Evolutionary conservation across 75 land plant genomes (phyloP).

Genomic region (Isoetes taiwanensis): DNA sequence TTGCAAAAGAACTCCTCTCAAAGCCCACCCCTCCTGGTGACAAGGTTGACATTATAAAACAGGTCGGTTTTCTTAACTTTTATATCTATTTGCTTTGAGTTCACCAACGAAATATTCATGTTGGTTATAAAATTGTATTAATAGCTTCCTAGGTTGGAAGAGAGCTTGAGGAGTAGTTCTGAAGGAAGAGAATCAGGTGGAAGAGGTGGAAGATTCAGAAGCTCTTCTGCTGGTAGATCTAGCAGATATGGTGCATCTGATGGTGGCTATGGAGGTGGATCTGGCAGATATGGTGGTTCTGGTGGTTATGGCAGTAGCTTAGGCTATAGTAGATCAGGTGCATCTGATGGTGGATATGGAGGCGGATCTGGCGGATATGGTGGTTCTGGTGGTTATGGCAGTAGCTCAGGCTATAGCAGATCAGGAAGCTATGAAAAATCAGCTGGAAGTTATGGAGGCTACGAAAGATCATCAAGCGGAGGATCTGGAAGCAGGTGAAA

Average conservation of each 20-base stretch:
- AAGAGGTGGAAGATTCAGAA: no score
- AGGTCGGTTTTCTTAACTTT: conserved; percentile 30
- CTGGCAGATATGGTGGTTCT: conserved; percentile 9
- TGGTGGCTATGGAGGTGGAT: conserved; percentile 18
- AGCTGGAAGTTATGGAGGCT: neutral
- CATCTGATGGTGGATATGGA: conserved; percentile 1
- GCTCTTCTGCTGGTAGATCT: no score
- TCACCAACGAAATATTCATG: neutral
- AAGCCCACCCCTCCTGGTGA: conserved; percentile 53
- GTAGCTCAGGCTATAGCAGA: conserved; percentile 7
- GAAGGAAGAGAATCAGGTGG: no score
- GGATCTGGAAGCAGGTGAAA: neutral
- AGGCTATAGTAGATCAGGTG: neutral
- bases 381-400: conserved; percentile 7
- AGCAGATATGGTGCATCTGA: conserved; percentile 9
- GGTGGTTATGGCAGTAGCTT: neutral
- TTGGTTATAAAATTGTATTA: neutral
- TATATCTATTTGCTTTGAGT: neutral
- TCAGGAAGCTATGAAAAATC: conserved; percentile 3
- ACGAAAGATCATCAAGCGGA: neutral
- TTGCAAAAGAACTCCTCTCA: conserved; percentile 70
- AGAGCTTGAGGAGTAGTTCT: no score
- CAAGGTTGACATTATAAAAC: conserved; percentile 40
- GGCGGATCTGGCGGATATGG: neutral
- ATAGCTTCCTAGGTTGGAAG: conserved; percentile 18